Base-by-base conservation (phyloP, 148 eudicot species). In the Cornus kousa region DNA sequence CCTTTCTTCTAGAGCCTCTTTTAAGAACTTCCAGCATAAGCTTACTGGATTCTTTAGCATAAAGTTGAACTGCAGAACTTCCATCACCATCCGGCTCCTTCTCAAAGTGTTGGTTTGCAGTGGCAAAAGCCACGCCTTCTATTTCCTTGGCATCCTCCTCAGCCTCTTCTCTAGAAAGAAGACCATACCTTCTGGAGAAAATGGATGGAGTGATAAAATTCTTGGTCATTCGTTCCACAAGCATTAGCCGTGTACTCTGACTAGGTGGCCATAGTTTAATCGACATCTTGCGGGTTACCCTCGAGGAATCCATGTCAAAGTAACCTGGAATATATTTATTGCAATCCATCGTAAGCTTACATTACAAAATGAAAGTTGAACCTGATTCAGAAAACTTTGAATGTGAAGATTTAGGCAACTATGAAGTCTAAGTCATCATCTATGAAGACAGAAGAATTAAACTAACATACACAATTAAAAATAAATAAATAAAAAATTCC, bases 21-120 rank as follows among this genome's bases (percentile, higher is more conserved):
- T 89, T 91, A 12, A 93, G 84, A 67, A 90, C 89, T 62, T 93
- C 97, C 13, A 91, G 82, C 77, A 93, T 88, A 28, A 90, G 91
- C 80, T 84, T 87, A 83, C 95, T 93, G 77, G 93, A 91, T 72
- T 93, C 98, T 85, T 91, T 91, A 71, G 98, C 94, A 85, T 93
- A 91, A 59, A 93, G 80, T 70, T 90, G 96, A 81, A 94, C 94
- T 7, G 98, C 94, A 14, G 91, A 88, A 76, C 89, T 85, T 64
- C 98, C 98, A 87, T 94, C 98, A 57, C 93, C 96, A 87, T 92
- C 98, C 20, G 98, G 91, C 85, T 94, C 94, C 82, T 91, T 91
- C 68, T 82, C 87, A 75, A 85, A 90, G 73, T 86, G 89, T 77
- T 87, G 88, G 82, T 78, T 86, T 40, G 96, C 98, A 83, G 85